A percentile compares a stretch with the other conserved stretches of the same genome.
These are phyloP conservation scores for Lathyrus sativus DNA, from an alignment of 306 rosid genomes.

Conservation along the genomic window DNA sequence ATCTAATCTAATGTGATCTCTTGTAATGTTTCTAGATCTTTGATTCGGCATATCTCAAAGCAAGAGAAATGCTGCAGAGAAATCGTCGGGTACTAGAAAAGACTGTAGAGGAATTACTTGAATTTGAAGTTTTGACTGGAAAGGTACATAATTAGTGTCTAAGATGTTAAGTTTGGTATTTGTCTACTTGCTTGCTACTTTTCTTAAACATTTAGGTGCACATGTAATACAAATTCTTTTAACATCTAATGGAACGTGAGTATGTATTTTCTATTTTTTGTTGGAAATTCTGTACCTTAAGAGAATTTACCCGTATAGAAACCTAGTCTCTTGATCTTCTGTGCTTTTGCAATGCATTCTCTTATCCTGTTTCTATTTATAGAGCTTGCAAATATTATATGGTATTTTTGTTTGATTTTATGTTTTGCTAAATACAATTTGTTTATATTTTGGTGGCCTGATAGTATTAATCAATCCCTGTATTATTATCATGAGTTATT, in stretches of 20 bases:
- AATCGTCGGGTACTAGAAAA: slow-evolving; percentile 82
- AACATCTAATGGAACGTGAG: slow-evolving; percentile 2
- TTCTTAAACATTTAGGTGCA: slow-evolving; percentile 4
- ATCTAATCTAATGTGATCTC: slow-evolving; percentile 34
- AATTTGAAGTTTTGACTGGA: slow-evolving; percentile 82
- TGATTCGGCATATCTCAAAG: slow-evolving; percentile 84
- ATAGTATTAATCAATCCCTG: slow-evolving; percentile 16
- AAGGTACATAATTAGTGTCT: slow-evolving; percentile 59
- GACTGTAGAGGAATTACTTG: slow-evolving; percentile 80
- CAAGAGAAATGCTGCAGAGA: slow-evolving; percentile 72
- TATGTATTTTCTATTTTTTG: slow-evolving; percentile 8
- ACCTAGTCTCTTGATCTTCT: slow-evolving; percentile 21
- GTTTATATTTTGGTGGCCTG: slow-evolving; percentile 20
- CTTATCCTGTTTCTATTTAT: slow-evolving; percentile 17
- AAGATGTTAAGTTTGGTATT: slow-evolving; percentile 28
- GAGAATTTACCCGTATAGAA: slow-evolving; percentile 11
- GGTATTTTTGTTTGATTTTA: slow-evolving; percentile 20
- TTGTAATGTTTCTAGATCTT: slow-evolving; percentile 58
- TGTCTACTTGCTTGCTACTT: slow-evolving; percentile 20
- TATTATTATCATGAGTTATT: slow-evolving; percentile 8
- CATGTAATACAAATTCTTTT: slow-evolving; percentile 1
- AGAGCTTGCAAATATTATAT: slow-evolving; percentile 22
- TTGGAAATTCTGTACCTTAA: slow-evolving; percentile 20
- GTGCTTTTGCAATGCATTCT: slow-evolving; percentile 21
- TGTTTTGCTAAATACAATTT: slow-evolving; percentile 16